Percentiles rank a stretch among this genome's conserved stretches.
Conservation (phyloP, 495 filamentous ascomycete genomes). For the Patellaria atrata region DNA sequence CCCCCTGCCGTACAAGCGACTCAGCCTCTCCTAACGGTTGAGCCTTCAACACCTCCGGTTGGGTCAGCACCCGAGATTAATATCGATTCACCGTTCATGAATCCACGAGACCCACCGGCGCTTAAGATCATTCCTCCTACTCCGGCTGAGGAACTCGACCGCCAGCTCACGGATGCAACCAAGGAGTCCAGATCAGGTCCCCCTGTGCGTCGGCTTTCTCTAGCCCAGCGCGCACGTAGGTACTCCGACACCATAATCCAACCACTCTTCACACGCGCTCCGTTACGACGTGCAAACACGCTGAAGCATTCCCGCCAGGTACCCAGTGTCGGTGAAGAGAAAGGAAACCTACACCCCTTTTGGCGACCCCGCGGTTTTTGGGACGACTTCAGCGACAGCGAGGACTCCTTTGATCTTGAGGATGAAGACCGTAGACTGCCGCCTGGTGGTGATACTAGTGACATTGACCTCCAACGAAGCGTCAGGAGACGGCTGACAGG, state of each 20-base stretch:
- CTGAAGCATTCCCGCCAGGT: constrained; percentile 8
- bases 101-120: constrained; percentile 59
- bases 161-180: constrained; percentile 25
- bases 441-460: constrained; percentile 26
- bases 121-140: constrained; percentile 65
- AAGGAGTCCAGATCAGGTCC: neutral
- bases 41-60: constrained; percentile 18
- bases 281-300: constrained; percentile 8
- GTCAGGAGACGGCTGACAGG: neutral
- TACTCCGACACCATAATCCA: constrained; percentile 27
- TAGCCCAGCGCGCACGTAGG: constrained; percentile 26
- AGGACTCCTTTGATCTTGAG: constrained; percentile 30
- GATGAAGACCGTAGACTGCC: constrained; percentile 18
- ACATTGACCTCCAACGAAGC: constrained; percentile 21
- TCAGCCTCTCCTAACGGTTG: constrained; percentile 14
- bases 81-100: constrained; percentile 38
- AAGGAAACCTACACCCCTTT: constrained; percentile 56
- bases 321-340: constrained; percentile 21
- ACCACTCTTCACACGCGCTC: constrained; percentile 20
- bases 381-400: constrained; percentile 43
- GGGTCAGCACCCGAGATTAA: neutral
- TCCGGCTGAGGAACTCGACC: constrained; percentile 42
- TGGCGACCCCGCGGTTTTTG: constrained; percentile 67
- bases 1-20: constrained; percentile 1
- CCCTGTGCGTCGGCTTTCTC: constrained; percentile 19